phyloP scores from a whole-genome alignment of 2,329 filamentous ascomycete species.

The Chrysoporthe cubensis region DNA sequence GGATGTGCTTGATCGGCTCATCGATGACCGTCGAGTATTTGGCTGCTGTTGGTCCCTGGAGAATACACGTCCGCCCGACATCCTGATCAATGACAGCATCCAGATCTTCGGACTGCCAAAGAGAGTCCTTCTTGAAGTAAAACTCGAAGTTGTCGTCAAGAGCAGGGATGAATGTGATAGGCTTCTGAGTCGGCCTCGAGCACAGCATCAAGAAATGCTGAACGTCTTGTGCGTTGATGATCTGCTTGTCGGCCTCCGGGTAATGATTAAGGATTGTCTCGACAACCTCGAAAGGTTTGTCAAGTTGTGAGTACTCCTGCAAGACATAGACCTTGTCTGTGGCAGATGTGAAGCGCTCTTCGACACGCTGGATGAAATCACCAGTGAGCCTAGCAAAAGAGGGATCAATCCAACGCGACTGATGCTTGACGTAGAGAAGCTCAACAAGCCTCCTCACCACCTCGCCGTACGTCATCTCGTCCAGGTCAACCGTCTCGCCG shows the following conservation, averaged over 20 bases:
- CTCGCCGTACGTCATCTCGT: conserved; percentile 95
- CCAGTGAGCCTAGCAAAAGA: conserved; percentile 83
- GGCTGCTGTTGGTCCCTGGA: conserved; percentile 91
- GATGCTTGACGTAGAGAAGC: conserved; percentile 88
- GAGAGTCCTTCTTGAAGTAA: conserved; percentile 99
- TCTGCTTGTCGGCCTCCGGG: conserved; percentile 83
- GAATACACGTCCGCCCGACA: conserved; percentile 92
- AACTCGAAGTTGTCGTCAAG: conserved; percentile 98
- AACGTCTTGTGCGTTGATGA: conserved; percentile 98
- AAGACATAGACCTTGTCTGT: conserved; percentile 77
- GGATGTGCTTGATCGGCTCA: conserved; percentile 92
- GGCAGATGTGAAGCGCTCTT: conserved; percentile 87
- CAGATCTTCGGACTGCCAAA: conserved; percentile 98
- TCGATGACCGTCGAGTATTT: conserved; percentile 89
- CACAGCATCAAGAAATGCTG: conserved; percentile 95
- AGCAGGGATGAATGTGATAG: conserved; percentile 92
- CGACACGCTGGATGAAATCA: conserved; percentile 94
- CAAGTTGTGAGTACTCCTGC: conserved; percentile 87
- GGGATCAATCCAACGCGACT: conserved; percentile 87
- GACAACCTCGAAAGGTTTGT: conserved; percentile 77
- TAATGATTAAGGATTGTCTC: conserved; percentile 81
- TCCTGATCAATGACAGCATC: conserved; percentile 96
- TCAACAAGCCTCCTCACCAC: conserved; percentile 86
- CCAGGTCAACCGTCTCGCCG: conserved; percentile 81
- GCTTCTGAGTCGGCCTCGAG: conserved; percentile 91